A percentile compares a stretch with the other conserved stretches of the same genome.
Conservation (phyloP, 495 filamentous ascomycete species). For the Polyplosphaeria fusca region DNA sequence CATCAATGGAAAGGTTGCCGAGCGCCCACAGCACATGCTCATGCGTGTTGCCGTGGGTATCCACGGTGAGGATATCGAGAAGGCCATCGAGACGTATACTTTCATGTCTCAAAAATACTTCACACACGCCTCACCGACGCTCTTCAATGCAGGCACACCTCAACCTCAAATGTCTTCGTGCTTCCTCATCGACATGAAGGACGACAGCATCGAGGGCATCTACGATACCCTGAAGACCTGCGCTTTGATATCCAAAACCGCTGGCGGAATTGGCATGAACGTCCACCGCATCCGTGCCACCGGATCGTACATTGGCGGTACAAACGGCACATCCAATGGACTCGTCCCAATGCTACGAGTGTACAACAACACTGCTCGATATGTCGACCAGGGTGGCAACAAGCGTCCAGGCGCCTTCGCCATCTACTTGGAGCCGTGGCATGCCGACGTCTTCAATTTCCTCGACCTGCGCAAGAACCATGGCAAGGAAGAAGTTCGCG, state of each 20-base stretch:
- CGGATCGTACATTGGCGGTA: conserved; percentile 94
- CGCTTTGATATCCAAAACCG: conserved; percentile 99
- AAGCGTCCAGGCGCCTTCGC: conserved; percentile 98
- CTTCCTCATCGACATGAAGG: conserved; percentile 98
- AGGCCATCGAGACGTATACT: conserved; percentile 93
- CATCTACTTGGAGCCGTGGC: conserved; percentile 99
- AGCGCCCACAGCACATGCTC: conserved; percentile 97
- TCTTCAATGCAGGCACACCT: conserved; percentile 97
- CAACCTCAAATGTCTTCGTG: conserved; percentile 91
- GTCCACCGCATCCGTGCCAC: conserved; percentile 94
- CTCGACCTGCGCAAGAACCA: conserved; percentile 98
- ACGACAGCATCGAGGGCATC: conserved; percentile 98
- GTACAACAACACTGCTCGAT: conserved; percentile 97
- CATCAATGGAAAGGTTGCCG: conserved; percentile 87
- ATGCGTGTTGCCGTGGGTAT: conserved; percentile 99
- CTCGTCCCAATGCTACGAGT: conserved; percentile 97
- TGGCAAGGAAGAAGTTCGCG: conserved; percentile 95
- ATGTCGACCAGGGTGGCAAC: conserved; percentile 98
- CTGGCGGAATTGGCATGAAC: conserved; percentile 94
- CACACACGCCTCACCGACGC: conserved; percentile 94
- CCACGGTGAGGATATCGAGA: conserved; percentile 90
- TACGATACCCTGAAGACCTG: conserved; percentile 99
- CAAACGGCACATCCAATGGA: conserved; percentile 95
- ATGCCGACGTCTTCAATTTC: conserved; percentile 96
- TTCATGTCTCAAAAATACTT: conserved; percentile 97